A percentile compares a stretch with the other conserved stretches of the same genome.
phyloP scores from a whole-genome alignment of 2,329 filamentous ascomycete genomes.

The Aspergillus brasiliensis region DNA sequence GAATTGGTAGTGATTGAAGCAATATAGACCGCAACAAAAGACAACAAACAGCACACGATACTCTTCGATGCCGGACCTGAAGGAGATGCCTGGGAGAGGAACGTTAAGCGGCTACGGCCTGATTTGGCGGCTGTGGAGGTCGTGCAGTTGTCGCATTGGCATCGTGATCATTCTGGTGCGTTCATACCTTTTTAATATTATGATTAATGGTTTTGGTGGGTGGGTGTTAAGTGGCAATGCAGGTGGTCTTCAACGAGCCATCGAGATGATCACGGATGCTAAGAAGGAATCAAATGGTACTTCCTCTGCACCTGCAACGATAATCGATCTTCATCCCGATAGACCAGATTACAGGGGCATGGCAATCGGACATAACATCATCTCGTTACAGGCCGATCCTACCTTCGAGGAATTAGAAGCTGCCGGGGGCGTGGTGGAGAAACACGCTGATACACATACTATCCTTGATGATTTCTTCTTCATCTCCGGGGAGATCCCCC shows the following conservation, averaged over 20 bases:
- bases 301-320: slow-evolving; percentile 27
- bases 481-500: slow-evolving; percentile 57
- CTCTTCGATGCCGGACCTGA: slow-evolving; percentile 60
- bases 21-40: slow-evolving; percentile 50
- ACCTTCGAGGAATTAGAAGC: slow-evolving; percentile 51
- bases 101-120: slow-evolving; percentile 47
- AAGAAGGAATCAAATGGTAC: slow-evolving; percentile 28
- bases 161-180: slow-evolving; percentile 58
- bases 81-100: slow-evolving; percentile 54
- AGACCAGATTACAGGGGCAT: slow-evolving; percentile 56
- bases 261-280: slow-evolving; percentile 51
- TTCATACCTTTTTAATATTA: not conserved
- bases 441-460: slow-evolving; percentile 45
- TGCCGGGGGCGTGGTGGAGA: slow-evolving; percentile 46
- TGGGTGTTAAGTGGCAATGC: not conserved
- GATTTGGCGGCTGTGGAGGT: slow-evolving; percentile 50
- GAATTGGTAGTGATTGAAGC: not conserved
- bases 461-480: slow-evolving; percentile 55
- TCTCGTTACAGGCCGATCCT: slow-evolving; percentile 58
- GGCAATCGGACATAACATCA: slow-evolving; percentile 40
- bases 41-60: slow-evolving; percentile 47
- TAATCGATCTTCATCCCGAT: slow-evolving; percentile 56
- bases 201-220: not conserved
- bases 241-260: slow-evolving; percentile 55
- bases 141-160: slow-evolving; percentile 57